Percentiles rank a stretch among this genome's conserved stretches.
These are phyloP conservation scores for Hymenoscyphus albidus DNA, from an alignment of 2,329 filamentous ascomycete genomes.

Conservation along the genomic window DNA sequence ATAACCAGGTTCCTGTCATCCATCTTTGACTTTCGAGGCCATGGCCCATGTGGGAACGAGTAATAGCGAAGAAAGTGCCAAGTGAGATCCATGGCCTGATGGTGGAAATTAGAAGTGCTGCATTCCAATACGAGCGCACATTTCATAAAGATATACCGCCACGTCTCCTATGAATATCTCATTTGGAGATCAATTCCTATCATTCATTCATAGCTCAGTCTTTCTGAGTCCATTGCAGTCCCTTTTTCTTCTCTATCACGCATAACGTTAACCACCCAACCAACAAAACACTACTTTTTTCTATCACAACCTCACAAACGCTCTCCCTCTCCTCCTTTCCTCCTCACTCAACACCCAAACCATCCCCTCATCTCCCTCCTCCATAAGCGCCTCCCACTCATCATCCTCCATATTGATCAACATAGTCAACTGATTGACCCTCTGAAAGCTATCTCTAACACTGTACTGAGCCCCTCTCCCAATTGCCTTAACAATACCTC, in stretches of 20 bases:
- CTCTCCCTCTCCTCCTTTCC: slow-evolving; percentile 69
- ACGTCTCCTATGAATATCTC: not conserved
- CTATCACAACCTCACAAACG: slow-evolving; percentile 48
- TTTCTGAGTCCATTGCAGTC: not conserved
- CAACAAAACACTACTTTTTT: not conserved
- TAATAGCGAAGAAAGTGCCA: too few species aligned
- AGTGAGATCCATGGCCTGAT: too few species aligned
- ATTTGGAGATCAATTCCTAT: not conserved
- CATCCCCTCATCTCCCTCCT: slow-evolving; percentile 50
- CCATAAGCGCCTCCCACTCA: slow-evolving; percentile 78
- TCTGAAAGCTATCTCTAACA: slow-evolving; percentile 71
- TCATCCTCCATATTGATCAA: slow-evolving; percentile 94
- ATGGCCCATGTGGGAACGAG: too few species aligned
- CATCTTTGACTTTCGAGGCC: too few species aligned
- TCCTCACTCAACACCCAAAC: slow-evolving; percentile 69
- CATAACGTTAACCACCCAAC: not conserved
- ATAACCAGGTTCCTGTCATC: too few species aligned
- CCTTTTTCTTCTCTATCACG: not conserved
- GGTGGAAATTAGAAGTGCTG: too few species aligned
- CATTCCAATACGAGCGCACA: not conserved
- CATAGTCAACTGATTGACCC: slow-evolving; percentile 75
- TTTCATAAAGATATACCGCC: not conserved
- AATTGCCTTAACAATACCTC: slow-evolving; percentile 66
- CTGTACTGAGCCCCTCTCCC: slow-evolving; percentile 68
- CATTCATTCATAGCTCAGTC: not conserved